Evolutionary conservation across 1,284 basidiomycete genomes (phyloP).

Genomic region (Microbotryum intermedium): DNA sequence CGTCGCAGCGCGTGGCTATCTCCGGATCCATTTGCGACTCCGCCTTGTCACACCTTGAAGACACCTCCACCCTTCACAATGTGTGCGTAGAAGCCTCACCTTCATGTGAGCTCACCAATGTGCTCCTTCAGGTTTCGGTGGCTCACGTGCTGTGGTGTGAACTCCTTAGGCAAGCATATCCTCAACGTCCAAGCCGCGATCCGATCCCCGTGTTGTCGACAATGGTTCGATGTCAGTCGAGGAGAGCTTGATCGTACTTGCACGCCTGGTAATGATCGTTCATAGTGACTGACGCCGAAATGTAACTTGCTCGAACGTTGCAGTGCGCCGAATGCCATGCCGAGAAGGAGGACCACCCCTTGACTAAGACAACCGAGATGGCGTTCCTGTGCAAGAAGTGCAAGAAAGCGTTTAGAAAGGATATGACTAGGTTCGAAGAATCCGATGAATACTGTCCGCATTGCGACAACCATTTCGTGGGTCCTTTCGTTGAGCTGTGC

Average conservation of each 20-base stretch:
- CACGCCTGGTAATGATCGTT: not conserved
- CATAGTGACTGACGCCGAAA: constrained; percentile 1
- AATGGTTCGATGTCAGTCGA: constrained; percentile 70
- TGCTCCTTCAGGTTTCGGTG: too few relatives aligned
- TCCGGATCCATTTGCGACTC: too few relatives aligned
- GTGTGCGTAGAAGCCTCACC: too few relatives aligned
- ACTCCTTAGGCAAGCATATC: constrained; percentile 61
- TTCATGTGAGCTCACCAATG: too few relatives aligned
- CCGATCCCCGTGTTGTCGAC: constrained; percentile 86
- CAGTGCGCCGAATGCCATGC: constrained; percentile 84
- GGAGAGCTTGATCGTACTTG: not conserved
- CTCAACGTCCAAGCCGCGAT: constrained; percentile 89
- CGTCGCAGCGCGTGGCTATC: too few relatives aligned
- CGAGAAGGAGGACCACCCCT: constrained; percentile 63
- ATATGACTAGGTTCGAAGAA: constrained; percentile 82
- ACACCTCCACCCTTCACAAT: too few relatives aligned
- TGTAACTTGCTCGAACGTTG: too few relatives aligned
- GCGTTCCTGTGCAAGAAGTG: constrained; percentile 95
- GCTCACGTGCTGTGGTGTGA: too few relatives aligned
- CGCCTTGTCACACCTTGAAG: too few relatives aligned
- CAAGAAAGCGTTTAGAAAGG: constrained; percentile 92
- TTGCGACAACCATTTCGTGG: constrained; percentile 93
- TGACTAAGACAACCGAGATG: constrained; percentile 80
- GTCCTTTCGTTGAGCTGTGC: constrained; percentile 35
- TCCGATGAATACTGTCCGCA: constrained; percentile 97